phyloP scores from a whole-genome alignment of 208 protist genomes.

The Herpetomonas tarakana region DNA sequence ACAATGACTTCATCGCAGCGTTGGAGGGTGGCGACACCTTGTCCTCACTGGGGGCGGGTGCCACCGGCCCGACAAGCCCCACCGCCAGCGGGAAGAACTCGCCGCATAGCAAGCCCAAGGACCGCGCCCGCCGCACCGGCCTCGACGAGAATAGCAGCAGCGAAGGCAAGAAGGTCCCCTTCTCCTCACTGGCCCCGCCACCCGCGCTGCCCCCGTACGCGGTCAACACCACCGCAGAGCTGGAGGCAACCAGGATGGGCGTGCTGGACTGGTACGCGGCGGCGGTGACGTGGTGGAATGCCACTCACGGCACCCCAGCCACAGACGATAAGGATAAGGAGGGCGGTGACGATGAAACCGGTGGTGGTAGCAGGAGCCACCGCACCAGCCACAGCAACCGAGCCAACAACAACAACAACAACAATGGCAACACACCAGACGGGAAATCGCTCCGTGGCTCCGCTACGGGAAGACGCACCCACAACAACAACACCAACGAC shows the following conservation, averaged over 20 bases:
- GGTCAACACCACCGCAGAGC: not conserved
- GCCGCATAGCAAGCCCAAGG: not conserved
- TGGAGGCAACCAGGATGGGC: not conserved
- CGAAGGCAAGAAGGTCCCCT: not conserved
- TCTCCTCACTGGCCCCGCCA: not conserved
- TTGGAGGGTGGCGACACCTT: not conserved
- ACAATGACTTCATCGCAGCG: not conserved
- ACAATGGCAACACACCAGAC: not conserved
- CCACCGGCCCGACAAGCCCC: not conserved
- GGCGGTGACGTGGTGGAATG: not conserved
- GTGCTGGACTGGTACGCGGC: not conserved
- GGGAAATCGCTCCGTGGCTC: not conserved
- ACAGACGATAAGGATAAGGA: too few species aligned
- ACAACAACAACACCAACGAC: not conserved
- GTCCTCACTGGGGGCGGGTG: not conserved
- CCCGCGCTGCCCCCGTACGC: not conserved
- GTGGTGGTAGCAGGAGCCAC: too few species aligned
- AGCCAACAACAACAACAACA: not conserved
- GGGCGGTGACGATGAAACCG: too few species aligned
- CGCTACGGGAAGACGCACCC: not conserved
- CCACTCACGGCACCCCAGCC: not conserved
- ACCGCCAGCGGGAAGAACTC: not conserved
- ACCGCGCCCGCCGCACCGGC: not conserved
- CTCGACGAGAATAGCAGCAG: not conserved
- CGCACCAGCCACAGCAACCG: not conserved